Conservation (phyloP, 208 protist genomes). For the Trichomonas tenax region DNA sequence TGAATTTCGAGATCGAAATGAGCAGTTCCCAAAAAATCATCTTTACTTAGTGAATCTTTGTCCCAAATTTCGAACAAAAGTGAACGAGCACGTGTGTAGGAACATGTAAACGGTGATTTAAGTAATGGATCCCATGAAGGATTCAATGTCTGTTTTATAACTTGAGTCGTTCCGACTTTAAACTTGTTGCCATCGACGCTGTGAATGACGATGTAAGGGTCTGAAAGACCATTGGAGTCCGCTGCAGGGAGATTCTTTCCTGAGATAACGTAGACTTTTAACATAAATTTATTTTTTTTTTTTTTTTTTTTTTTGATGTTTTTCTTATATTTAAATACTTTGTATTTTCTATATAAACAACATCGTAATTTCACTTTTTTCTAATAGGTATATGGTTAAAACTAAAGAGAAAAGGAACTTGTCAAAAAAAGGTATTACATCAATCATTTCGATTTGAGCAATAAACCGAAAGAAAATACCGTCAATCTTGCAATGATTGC, state of each 20-base stretch:
- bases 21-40: background rate
- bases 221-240: background rate
- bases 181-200: background rate
- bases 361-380: too few relatives aligned
- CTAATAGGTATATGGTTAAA: too few relatives aligned
- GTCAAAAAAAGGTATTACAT: too few relatives aligned
- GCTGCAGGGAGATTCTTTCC: background rate
- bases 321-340: too few relatives aligned
- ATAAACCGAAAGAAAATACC: too few relatives aligned
- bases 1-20: background rate
- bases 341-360: too few relatives aligned
- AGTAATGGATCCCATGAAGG: background rate
- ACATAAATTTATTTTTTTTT: background rate
- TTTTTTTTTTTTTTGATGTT: background rate
- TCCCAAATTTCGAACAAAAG: background rate
- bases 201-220: background rate
- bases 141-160: background rate
- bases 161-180: background rate
- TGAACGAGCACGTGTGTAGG: background rate
- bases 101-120: background rate
- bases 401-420: too few relatives aligned
- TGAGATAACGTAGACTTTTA: background rate
- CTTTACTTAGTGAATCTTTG: background rate
- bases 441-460: too few relatives aligned
- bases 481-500: too few relatives aligned